These are phyloP conservation scores for Teunomyces kruisii DNA, from an alignment of 805 yeast species.

Conservation along the genomic window DNA sequence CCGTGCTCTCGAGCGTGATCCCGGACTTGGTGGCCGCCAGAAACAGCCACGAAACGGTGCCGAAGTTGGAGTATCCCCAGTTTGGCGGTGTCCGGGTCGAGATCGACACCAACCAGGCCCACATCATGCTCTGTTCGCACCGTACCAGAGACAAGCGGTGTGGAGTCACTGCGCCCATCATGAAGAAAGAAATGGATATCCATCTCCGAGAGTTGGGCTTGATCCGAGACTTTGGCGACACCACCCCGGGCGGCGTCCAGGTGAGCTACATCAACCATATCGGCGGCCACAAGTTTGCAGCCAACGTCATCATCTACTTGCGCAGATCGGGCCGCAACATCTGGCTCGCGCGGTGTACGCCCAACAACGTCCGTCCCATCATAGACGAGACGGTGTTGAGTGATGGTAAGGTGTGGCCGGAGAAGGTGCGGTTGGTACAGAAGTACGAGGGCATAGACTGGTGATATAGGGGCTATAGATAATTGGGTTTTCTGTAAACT, in stretches of 20 bases:
- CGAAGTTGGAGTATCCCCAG: slow-evolving; percentile 11
- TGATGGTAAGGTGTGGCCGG: slow-evolving; percentile 70
- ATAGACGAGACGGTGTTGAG: slow-evolving; percentile 72
- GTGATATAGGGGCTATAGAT: slow-evolving; percentile 34
- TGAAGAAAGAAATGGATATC: slow-evolving; percentile 75
- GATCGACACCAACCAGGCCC: slow-evolving; percentile 36
- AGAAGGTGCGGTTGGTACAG: slow-evolving; percentile 60
- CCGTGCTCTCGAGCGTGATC: slow-evolving; percentile 45
- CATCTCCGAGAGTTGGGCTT: slow-evolving; percentile 70
- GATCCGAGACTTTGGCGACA: slow-evolving; percentile 75
- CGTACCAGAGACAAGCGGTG: slow-evolving; percentile 88
- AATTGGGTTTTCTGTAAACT: no score
- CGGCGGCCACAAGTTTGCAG: slow-evolving; percentile 95
- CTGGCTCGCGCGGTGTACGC: slow-evolving; percentile 87
- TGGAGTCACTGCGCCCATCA: slow-evolving; percentile 89
- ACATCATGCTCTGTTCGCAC: slow-evolving; percentile 83
- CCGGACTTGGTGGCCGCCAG: slow-evolving; percentile 36
- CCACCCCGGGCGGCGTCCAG: slow-evolving; percentile 69
- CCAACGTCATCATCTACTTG: slow-evolving; percentile 78
- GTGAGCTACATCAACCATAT: slow-evolving; percentile 80
- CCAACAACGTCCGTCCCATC: slow-evolving; percentile 70
- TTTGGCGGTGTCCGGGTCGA: slow-evolving; percentile 34
- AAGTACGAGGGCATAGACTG: slow-evolving; percentile 54
- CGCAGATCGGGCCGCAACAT: slow-evolving; percentile 66
- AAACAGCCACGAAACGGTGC: background rate